Base-by-base conservation (phyloP, 1,284 basidiomycete genomes). In the Caloboletus firmus region DNA sequence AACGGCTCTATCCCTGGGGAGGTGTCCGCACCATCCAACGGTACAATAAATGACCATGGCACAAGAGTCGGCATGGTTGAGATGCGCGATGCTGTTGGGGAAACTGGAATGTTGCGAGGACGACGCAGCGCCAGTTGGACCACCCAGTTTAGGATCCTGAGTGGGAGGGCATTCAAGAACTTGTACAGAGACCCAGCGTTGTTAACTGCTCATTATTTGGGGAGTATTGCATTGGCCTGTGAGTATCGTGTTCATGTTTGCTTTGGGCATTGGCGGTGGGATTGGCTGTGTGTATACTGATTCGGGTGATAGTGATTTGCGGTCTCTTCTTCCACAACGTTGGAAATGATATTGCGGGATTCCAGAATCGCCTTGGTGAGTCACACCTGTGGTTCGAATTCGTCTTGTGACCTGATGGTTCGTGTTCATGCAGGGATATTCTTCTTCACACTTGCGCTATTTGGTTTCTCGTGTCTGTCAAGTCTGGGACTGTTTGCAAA, bases 111-210 rank as follows among this genome's bases (percentile, higher is more conserved):
- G 52, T 72, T 95, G 62, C 76, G 87, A 31, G 91, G 91, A 3
- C 84, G 92, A 67, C 88, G 89, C 72, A 82, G 93, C 55, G 96
- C 95, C 4, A 87, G 81, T 57, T 93, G 88, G 80, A 79, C 80
- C 54, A 95, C 89, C 20, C 96, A 99, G 74, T 97, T 99, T 70
- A 82, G 82, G 67, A 94, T 98, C 57, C 72, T 99, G 62, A 95
- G 92, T 64, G 94, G 95, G 22, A 74, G 96, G 54, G 95, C 95
- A n/a, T 99, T 98, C 80, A 98, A 98, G 82, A 98, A 98, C 68
- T 73, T 98, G 55, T 95, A 95, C 69, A 84, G 96, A 35, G 95
- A 99, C 67, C 95, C 96, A 0, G 88, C 95, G 54, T 74, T 98
- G 51, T 82, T 99, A 78, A 80, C 86, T 11, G 87, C 94, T 4